phyloP scores from a whole-genome alignment of 257 asterid species.

The Fraxinus anomala region DNA sequence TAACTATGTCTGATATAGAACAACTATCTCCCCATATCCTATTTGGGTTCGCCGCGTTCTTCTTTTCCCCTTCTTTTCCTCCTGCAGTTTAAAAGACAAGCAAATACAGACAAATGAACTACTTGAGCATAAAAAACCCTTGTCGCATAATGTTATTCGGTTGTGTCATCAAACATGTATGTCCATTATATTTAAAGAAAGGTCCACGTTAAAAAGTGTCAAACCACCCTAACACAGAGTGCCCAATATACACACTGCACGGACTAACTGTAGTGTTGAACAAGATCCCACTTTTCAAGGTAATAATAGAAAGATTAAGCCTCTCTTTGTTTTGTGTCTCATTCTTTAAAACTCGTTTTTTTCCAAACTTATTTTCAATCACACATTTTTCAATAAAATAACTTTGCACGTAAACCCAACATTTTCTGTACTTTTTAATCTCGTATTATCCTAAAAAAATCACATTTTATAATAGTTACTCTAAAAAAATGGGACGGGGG shows the following conservation, averaged over 20 bases:
- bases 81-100: conserved; percentile 18
- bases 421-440: too few relatives aligned
- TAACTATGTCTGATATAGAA: conserved; percentile 68
- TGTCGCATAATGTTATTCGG: background rate
- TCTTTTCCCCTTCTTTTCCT: background rate
- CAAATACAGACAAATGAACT: background rate
- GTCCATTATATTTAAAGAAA: too few relatives aligned
- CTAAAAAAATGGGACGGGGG: too few relatives aligned
- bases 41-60: conserved; percentile 51
- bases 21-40: conserved; percentile 82
- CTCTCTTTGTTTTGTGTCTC: too few relatives aligned
- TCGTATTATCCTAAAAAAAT: too few relatives aligned
- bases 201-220: too few relatives aligned
- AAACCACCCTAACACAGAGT: background rate
- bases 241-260: background rate
- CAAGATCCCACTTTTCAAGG: background rate
- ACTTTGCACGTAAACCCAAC: too few relatives aligned
- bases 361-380: too few relatives aligned
- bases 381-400: too few relatives aligned
- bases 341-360: too few relatives aligned
- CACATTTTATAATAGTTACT: too few relatives aligned
- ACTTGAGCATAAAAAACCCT: background rate
- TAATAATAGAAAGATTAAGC: background rate
- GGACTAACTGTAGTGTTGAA: background rate
- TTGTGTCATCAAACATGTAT: too few relatives aligned